phyloP scores from a whole-genome alignment of 108 stramenopile species.

The Pseudonitzschia multiseries region DNA sequence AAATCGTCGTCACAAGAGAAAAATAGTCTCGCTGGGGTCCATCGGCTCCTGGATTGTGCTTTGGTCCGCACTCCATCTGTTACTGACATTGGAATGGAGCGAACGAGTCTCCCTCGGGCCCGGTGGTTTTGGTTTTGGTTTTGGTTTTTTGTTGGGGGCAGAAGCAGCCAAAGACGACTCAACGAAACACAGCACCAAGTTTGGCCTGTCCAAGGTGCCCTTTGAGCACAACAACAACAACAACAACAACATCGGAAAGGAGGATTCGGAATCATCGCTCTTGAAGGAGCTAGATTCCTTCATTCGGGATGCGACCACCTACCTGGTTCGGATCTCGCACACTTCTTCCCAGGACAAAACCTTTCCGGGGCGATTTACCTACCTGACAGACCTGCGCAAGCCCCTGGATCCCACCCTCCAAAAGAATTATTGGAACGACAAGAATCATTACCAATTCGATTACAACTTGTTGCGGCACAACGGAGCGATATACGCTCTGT shows the following conservation, averaged over 20 bases:
- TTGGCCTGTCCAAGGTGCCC: not conserved
- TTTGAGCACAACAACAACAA: no score
- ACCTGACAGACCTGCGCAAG: slow-evolving; percentile 15
- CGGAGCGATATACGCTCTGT: slow-evolving; percentile 35
- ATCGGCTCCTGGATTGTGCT: no score
- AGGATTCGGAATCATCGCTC: not conserved
- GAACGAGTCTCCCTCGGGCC: no score
- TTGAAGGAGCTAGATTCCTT: slow-evolving; percentile 9
- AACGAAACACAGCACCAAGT: no score
- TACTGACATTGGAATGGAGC: no score
- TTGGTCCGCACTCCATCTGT: no score
- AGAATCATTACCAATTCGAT: not conserved
- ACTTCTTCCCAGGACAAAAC: slow-evolving; percentile 17
- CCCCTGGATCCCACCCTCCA: slow-evolving; percentile 8
- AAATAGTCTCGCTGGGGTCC: no score
- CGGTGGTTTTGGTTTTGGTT: no score
- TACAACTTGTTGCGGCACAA: slow-evolving; percentile 41
- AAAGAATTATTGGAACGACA: slow-evolving; percentile 7
- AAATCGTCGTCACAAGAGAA: no score
- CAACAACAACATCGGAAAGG: not conserved
- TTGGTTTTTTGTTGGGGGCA: no score
- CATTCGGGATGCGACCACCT: slow-evolving; percentile 22
- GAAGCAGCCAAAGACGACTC: not conserved
- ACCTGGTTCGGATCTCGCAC: slow-evolving; percentile 32
- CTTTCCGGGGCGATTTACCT: slow-evolving; percentile 34